Conservation (phyloP, 139 green algal species). For the Chlorella ohadii region DNA sequence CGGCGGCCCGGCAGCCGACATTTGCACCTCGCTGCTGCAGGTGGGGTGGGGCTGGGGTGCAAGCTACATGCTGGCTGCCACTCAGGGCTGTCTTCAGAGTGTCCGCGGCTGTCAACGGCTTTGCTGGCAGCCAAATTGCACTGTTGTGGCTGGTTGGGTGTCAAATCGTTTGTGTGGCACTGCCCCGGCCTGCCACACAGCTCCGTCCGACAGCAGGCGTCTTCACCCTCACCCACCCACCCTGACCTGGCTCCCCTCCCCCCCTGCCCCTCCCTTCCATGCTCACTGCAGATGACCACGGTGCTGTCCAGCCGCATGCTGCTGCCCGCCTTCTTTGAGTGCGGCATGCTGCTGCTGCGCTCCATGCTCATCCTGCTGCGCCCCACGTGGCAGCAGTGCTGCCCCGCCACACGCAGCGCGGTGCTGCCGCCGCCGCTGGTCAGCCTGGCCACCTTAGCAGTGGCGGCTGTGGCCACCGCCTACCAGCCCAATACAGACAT, state of each 20-base stretch:
- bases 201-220: background rate
- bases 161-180: background rate
- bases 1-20: conserved; percentile 14
- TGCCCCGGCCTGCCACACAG: too few relatives aligned
- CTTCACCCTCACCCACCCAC: background rate
- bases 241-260: background rate
- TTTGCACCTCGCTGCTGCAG: conserved; percentile 8
- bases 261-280: background rate
- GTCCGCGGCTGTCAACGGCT: background rate
- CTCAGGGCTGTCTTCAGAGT: background rate
- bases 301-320: conserved; percentile 28
- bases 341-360: conserved; percentile 34
- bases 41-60: background rate
- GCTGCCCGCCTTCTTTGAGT: conserved; percentile 34
- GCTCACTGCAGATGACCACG: background rate
- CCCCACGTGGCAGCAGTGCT: conserved; percentile 18
- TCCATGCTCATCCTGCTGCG: conserved; percentile 32
- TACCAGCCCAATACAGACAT: conserved; percentile 20
- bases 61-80: too few relatives aligned
- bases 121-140: background rate
- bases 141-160: too few relatives aligned
- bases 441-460: background rate
- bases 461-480: background rate
- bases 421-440: conserved; percentile 20
- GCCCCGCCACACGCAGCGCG: background rate